phyloP scores from a whole-genome alignment of 208 protist species.

The Trichomonas tenax region DNA sequence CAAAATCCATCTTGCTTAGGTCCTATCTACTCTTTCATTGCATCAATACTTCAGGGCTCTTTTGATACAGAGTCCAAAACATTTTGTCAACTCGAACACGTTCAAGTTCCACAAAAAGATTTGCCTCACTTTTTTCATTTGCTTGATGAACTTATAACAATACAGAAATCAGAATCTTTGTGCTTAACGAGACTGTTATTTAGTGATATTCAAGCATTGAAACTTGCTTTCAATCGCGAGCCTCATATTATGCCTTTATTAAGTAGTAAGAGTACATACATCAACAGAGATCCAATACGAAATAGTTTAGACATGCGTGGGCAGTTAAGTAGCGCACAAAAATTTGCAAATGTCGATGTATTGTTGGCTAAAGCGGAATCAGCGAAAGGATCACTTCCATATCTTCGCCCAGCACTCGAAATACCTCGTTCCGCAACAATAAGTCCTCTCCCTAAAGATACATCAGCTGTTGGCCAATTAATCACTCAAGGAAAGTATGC shows the following conservation, averaged over 20 bases:
- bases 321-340: not conserved
- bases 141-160: not conserved
- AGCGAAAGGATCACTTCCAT: not conserved
- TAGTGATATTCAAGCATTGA: not conserved
- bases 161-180: not conserved
- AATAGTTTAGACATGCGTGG: not conserved
- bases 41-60: not conserved
- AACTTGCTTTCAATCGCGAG: not conserved
- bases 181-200: not conserved
- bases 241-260: not conserved
- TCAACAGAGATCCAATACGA: not conserved
- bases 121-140: not conserved
- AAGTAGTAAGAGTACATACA: not conserved
- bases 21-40: not conserved
- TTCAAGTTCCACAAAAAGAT: not conserved
- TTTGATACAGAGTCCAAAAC: not conserved
- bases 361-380: not conserved
- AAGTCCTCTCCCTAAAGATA: not conserved
- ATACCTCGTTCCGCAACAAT: not conserved
- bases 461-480: not conserved
- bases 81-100: not conserved
- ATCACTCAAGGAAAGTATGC: not conserved
- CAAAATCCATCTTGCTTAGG: not conserved
- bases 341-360: not conserved
- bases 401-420: not conserved